phyloP scores from a whole-genome alignment of 345 rosid genomes.

The Pelargonium nanum region DNA sequence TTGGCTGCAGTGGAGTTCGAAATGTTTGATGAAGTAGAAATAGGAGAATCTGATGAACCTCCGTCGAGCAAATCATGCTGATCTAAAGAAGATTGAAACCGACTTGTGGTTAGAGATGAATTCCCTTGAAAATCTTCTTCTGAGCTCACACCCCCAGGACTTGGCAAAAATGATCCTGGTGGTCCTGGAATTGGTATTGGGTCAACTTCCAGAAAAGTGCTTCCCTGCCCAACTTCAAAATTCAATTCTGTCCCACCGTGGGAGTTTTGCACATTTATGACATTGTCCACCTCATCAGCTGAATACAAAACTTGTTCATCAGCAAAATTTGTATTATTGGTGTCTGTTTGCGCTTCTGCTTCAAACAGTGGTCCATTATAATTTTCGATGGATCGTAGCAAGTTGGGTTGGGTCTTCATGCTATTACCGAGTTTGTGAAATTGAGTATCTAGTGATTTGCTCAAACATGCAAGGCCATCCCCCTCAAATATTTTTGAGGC shows the following conservation, averaged over 20 bases:
- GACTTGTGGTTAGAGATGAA: constrained; percentile 75
- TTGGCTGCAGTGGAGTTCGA: constrained; percentile 48
- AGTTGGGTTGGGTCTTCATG: constrained; percentile 23
- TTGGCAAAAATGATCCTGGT: constrained; percentile 91
- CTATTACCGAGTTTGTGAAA: constrained; percentile 17
- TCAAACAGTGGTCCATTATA: constrained; percentile 24
- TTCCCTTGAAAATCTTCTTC: constrained; percentile 93
- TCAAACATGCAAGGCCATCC: constrained; percentile 16
- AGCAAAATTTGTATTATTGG: constrained; percentile 23
- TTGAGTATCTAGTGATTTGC: constrained; percentile 21
- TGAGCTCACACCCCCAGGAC: constrained; percentile 78
- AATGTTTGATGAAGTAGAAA: constrained; percentile 63
- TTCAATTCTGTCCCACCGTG: constrained; percentile 28
- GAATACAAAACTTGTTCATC: constrained; percentile 39
- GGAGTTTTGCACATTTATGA: constrained; percentile 22
- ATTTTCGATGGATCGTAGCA: constrained; percentile 34
- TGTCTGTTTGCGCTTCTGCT: constrained; percentile 19
- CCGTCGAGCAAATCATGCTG: constrained; percentile 57
- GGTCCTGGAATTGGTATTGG: constrained; percentile 97
- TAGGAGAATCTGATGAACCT: constrained; percentile 75
- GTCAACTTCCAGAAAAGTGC: constrained; percentile 70
- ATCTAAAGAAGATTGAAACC: constrained; percentile 68
- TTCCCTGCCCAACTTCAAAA: constrained; percentile 34
- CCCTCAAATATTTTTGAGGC: constrained; percentile 14
- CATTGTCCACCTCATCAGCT: constrained; percentile 37